Conservation (phyloP, 2,329 filamentous ascomycete genomes). For the Arthrobotrys musiformis region DNA sequence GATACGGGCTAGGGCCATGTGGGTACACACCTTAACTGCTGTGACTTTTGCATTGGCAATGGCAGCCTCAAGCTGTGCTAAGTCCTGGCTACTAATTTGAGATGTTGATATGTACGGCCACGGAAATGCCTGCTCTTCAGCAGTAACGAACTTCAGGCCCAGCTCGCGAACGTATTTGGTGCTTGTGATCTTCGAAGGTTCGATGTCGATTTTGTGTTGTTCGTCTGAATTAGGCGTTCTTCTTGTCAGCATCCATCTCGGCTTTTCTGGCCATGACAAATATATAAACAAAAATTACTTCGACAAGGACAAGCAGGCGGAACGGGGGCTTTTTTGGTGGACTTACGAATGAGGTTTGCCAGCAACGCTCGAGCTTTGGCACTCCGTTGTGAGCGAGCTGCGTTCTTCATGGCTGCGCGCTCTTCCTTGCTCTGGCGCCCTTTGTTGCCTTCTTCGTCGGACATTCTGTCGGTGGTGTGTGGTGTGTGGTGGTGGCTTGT, state of each 20-base stretch:
- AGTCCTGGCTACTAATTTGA: slow-evolving; percentile 51
- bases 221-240: slow-evolving; percentile 34
- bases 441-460: slow-evolving; percentile 54
- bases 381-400: slow-evolving; percentile 51
- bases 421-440: slow-evolving; percentile 54
- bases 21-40: slow-evolving; percentile 43
- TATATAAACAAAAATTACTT: slow-evolving; percentile 35
- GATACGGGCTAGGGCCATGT: slow-evolving; percentile 44
- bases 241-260: slow-evolving; percentile 48
- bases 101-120: slow-evolving; percentile 54
- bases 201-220: slow-evolving; percentile 55
- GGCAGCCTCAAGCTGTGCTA: slow-evolving; percentile 45
- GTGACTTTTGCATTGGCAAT: slow-evolving; percentile 48
- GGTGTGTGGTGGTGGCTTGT: slow-evolving; percentile 8
- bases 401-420: slow-evolving; percentile 54
- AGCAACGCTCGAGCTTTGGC: slow-evolving; percentile 37
- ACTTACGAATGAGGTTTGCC: slow-evolving; percentile 49
- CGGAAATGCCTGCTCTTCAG: slow-evolving; percentile 47
- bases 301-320: background rate
- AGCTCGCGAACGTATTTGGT: slow-evolving; percentile 53
- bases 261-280: slow-evolving; percentile 45
- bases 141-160: slow-evolving; percentile 50
- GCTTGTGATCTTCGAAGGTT: slow-evolving; percentile 53
- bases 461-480: slow-evolving; percentile 25
- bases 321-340: background rate